These are phyloP conservation scores for Eugenia klotzschiana DNA, from an alignment of 441 rosid genomes.

Conservation along the genomic window DNA sequence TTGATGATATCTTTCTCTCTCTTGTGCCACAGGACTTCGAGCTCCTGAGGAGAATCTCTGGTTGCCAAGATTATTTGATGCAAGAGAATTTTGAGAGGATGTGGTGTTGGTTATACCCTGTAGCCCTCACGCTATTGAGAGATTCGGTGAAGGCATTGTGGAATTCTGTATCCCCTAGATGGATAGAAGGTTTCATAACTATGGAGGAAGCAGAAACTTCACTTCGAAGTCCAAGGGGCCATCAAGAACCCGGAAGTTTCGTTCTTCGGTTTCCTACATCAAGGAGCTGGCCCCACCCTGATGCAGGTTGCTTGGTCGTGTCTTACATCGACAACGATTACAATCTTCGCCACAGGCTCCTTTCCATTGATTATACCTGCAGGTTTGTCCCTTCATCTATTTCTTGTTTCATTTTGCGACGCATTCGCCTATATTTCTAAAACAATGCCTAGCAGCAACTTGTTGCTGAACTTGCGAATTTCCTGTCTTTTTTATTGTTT, in stretches of 20 bases:
- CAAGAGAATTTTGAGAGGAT: conserved; percentile 78
- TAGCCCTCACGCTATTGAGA: conserved; percentile 50
- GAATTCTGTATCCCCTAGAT: conserved; percentile 49
- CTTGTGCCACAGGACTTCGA: conserved; percentile 48
- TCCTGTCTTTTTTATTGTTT: background rate
- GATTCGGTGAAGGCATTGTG: conserved; percentile 44
- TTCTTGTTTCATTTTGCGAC: background rate
- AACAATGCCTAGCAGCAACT: background rate
- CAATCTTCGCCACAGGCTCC: conserved; percentile 42
- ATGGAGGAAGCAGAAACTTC: conserved; percentile 88
- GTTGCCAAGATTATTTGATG: conserved; percentile 53
- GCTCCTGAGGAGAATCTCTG: conserved; percentile 48
- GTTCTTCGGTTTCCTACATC: conserved; percentile 68
- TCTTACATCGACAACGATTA: conserved; percentile 57
- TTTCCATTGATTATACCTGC: conserved; percentile 35
- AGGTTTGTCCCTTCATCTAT: conserved; percentile 17
- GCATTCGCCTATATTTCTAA: background rate
- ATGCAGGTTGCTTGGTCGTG: conserved; percentile 72
- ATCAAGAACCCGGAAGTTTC: conserved; percentile 79
- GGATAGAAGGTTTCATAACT: conserved; percentile 82
- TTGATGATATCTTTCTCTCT: background rate
- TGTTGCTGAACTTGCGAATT: background rate
- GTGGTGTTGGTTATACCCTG: conserved; percentile 90
- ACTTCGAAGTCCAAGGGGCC: conserved; percentile 50
- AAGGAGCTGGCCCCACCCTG: conserved; percentile 97